Conservation (phyloP, 1,284 basidiomycete genomes). For the Tranzscheliella williamsii region DNA sequence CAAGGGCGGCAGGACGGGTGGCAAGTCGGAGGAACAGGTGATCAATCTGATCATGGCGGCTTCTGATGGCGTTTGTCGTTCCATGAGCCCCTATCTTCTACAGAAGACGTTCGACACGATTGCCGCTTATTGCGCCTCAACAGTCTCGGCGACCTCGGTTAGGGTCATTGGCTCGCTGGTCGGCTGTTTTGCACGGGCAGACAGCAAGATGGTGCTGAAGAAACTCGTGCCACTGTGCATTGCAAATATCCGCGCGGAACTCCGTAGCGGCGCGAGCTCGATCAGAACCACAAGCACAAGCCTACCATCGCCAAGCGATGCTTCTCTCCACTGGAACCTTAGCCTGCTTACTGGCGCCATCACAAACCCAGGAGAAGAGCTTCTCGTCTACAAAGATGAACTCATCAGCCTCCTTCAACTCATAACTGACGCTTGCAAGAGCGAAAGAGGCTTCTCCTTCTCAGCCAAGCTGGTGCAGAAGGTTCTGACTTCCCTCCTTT, state of each 20-base stretch:
- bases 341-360: conserved; percentile 55
- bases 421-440: conserved; percentile 78
- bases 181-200: conserved; percentile 78
- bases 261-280: conserved; percentile 90
- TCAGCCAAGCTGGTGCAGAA: conserved; percentile 79
- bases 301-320: conserved; percentile 82
- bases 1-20: conserved; percentile 71
- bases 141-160: conserved; percentile 76
- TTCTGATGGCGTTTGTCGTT: conserved; percentile 81
- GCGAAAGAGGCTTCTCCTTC: conserved; percentile 85
- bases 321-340: conserved; percentile 85
- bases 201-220: conserved; percentile 75
- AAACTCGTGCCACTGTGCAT: conserved; percentile 81
- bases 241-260: conserved; percentile 79
- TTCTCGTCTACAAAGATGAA: conserved; percentile 72
- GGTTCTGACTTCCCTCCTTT: conserved; percentile 75
- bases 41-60: conserved; percentile 80
- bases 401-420: conserved; percentile 73
- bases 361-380: conserved; percentile 38
- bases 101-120: conserved; percentile 83
- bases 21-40: conserved; percentile 81
- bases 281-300: conserved; percentile 83
- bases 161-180: conserved; percentile 87
- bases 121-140: conserved; percentile 77
- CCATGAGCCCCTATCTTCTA: conserved; percentile 84